Evolutionary conservation across 2,329 filamentous ascomycete genomes (phyloP), one percentile per base, ranked within the genome.

Genomic region (Chaetomiaceae sp.): DNA sequence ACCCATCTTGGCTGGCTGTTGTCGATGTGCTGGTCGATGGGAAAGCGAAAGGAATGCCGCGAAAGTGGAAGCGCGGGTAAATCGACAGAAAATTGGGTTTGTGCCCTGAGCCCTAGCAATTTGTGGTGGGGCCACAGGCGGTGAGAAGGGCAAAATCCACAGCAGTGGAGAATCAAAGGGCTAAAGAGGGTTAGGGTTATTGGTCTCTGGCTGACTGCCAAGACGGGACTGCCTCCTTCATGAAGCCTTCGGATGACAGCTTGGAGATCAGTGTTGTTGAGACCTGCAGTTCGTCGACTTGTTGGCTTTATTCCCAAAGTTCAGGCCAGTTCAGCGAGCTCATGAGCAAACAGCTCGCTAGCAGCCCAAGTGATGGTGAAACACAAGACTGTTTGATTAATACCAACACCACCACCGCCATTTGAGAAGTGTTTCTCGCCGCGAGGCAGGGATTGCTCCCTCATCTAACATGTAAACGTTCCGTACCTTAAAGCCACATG

Each of bases 1-100:
- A 64, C 70, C 73, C 73, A 75, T 75, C 58, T 72, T 75, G 69
- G 57, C 65, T 68, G 50, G 61, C 64, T 65, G 62, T 57, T 65
- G 62, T 66, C 63, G 64, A 62, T 65, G 64, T 67, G 63, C 48
- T 63, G 59, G 59, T 64, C 56, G 63, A 64, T 65, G 61, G 65
- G 65, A 64, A 66, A 47, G 34, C 47, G 53, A 56, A 61, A 49
- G 48, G 53, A 54, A 58, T 46, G 46, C 61, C 59, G 56, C 51
- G 56, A 58, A 31, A 60, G 59, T 56, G 33, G 53, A 55, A 60
- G 57, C 49, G 52, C 40, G 48, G 51, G 44, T 46, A 60, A 57
- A 56, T 56, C 51, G 50, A 59, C 40, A 52, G 59, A 63, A 63
- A 63, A 61, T 51, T 54, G 53, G 51, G 55, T 60, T 61, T 63